Evolutionary conservation across 169 alveolate species (phyloP), one percentile per base, ranked within the genome.

Genomic region (Plasmodium gallinaceum): DNA sequence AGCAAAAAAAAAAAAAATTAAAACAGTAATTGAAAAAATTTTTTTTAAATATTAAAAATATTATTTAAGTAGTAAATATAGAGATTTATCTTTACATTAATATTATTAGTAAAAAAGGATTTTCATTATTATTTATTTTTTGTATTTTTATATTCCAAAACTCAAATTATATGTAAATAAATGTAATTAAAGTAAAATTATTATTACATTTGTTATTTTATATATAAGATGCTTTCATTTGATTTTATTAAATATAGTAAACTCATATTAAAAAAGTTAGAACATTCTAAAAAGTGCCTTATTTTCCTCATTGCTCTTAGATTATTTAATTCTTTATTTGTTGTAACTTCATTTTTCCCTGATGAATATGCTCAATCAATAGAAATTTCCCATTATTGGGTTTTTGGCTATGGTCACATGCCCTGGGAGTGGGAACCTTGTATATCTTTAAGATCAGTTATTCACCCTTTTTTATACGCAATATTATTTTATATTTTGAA

Each of bases 371-470:
- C 95, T 95, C 97, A 95, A 86, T 91, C 96, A 16, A 42, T 91
- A 18, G 97, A 95, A 76, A 94, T 94, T 14, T 88, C 97, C 4
- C 95, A 95, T 72, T 74, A 52, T 61, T 89, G 94, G 66, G 93
- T 85, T 37, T 90, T 88, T 58, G 93, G 94, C 4, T 94, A 88
- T 65, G 97, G 97, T 0, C 94, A 93, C 43, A 87, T 91, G 48
- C 92, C 96, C 7, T 95, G 97, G 96, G 97, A 95, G 60, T 95
- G 97, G 96, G 95, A 90, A 68, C 95, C 93, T 14, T 90, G 94
- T 78, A 51, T 92, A 37, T 68, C 95, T 45, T 75, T 95, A 61
- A 75, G 97, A 46, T 88, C 93, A 70, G 71, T 89, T 16, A 10
- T 94, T 14, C 95, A 93, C 46, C 97, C 97, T 26, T 72, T 92